These are phyloP conservation scores for Strigomonas culicis DNA, from an alignment of 208 protist genomes.

Conservation along the genomic window DNA sequence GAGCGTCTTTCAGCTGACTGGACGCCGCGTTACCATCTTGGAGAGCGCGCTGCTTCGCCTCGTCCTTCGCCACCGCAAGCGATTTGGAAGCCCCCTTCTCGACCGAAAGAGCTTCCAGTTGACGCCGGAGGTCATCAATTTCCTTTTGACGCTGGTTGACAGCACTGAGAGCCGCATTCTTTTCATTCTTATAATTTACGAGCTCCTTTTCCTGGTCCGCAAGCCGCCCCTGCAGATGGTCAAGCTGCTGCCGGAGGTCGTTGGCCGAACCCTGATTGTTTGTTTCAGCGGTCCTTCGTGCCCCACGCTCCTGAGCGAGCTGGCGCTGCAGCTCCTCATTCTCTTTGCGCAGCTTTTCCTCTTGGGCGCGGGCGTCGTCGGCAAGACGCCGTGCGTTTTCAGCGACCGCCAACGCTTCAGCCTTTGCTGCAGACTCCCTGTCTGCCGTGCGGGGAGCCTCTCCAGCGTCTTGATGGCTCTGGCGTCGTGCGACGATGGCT, in stretches of 20 bases:
- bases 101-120: conserved; percentile 5
- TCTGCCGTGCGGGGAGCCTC: conserved; percentile 18
- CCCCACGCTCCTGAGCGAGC: conserved; percentile 22
- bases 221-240: conserved; percentile 13
- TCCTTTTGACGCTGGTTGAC: not conserved
- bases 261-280: conserved; percentile 5
- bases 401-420: conserved; percentile 18
- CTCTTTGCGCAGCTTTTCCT: conserved; percentile 25
- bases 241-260: conserved; percentile 24
- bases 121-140: conserved; percentile 3
- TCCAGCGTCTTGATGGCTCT: conserved; percentile 19
- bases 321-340: conserved; percentile 26
- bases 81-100: conserved; percentile 1
- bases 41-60: not conserved
- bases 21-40: not conserved
- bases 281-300: conserved; percentile 4
- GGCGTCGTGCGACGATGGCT: conserved; percentile 15
- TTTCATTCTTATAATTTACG: not conserved
- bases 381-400: conserved; percentile 13
- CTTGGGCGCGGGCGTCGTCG: conserved; percentile 20
- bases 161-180: too few relatives aligned
- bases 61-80: conserved; percentile 18
- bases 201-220: conserved; percentile 3
- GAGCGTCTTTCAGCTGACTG: conserved; percentile 4
- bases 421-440: conserved; percentile 23